Evolutionary conservation across 306 rosid genomes (phyloP), one percentile per base, ranked within the genome.

Genomic region (Dalbergia oliveri): DNA sequence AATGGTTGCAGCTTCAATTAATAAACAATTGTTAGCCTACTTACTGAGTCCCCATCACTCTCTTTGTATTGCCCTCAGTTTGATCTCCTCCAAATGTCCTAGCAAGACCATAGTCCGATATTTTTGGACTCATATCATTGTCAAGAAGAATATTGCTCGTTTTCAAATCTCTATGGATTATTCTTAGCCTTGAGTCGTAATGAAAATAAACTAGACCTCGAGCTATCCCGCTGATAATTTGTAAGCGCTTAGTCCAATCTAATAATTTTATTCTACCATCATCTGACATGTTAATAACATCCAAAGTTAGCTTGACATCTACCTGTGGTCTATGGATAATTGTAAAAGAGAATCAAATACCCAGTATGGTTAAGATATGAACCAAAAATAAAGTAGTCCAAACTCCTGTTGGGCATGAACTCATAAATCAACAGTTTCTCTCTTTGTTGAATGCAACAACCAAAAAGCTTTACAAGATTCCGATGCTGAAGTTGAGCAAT

Each of bases 401-500:
- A 79, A 70, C 83, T 70, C 71, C 31, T 26, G 31, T 26, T 26
- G 5, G 13, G 63, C 78, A 79, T 79, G 77, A 23, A 61, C 39
- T 79, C 83, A 21, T 79, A 79, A 8, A 70, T 61, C 54, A 79
- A 50, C 31, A 79, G 31, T 26, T 26, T 79, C 49, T 70, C 83
- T 16, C 11, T 34, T 18, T 11, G 14, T 9, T 49, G 71, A 61
- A 70, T 70, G 54, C 77, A 79, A 18, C 44, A 79, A 35, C 83
- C 83, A 47, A 65, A 79, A 79, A 79, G 83, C 50, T 79, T 79
- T 37, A 79, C 83, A 49, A 70, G 83, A 70, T 61, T 79, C 7
- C 66, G 65, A 8, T 79, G 77, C 8, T 79, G 78, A 9, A 79
- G 83, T 44, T 79, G 61, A n/a, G 83, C 72, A 19, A 70, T 70